Base-by-base conservation (phyloP, 2,329 filamentous ascomycete species). In the Nothomitra cinnamomea region DNA sequence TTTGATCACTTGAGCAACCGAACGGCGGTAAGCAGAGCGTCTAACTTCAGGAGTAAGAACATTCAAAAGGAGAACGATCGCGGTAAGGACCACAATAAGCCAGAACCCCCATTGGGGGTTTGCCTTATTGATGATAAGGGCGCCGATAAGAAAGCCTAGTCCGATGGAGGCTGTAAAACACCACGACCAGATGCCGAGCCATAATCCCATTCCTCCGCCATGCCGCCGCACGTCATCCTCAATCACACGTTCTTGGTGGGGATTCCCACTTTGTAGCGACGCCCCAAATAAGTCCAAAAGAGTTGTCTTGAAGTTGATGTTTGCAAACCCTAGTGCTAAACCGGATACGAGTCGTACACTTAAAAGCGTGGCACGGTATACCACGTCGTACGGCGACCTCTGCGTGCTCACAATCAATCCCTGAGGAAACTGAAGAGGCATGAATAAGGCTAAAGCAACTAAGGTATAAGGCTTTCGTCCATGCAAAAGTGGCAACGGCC, bases 391-490 rank as follows among this genome's bases (percentile, higher is more conserved):
- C 2, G 78, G 79, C 7, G 77, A 75, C 56, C 81, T 71, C 54
- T 70, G 73, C 7, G 67, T 64, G 45, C 75, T 74, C 7, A 87
- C 75, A 1, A 80, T 73, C 40, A 88, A 68, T 1, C 84, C 85
- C 63, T 90, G 85, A 0, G 84, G 84, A 54, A 88, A 85, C 36
- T 88, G 74, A 0, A 89, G 70, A 2, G 84, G 83, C 68, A 89
- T 76, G 4, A 84, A 78, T 32, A 87, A 62, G 1, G 78, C 76
- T 52, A 89, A 72, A 19, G 83, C 76, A 28, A 77, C 72, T 38
- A 88, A 69, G n/a, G 83, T 79, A 61, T 89, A 89, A 1, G 83
- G 82, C 61, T 87, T 87, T 10, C 85, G 76, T 2, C 85, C 85
- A 62, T 89, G 84, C 1, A 89, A 72, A 5, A 87, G 70, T 5